A percentile compares a stretch with the other conserved stretches of the same genome.
Evolutionary conservation across 2,329 filamentous ascomycete species (phyloP).

Genomic region (Sporothrix euskadiensis): DNA sequence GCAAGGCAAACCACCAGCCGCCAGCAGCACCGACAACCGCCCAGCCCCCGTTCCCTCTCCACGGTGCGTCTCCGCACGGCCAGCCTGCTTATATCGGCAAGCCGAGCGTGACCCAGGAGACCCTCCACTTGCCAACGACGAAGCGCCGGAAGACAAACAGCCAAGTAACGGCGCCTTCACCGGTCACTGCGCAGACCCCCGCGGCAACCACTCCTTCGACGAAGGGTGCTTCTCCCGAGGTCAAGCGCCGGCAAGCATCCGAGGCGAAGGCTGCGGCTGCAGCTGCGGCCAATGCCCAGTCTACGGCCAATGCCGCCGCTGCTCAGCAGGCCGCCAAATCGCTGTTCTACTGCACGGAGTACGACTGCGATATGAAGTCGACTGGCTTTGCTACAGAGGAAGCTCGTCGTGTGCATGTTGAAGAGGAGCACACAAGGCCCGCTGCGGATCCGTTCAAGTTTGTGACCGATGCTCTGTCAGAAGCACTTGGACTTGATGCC

Average conservation of each 20-base stretch:
- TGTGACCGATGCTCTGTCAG: constrained; percentile 51
- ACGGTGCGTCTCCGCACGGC: constrained; percentile 59
- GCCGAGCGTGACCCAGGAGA: constrained; percentile 53
- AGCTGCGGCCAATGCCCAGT: constrained; percentile 1
- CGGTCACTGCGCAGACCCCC: constrained; percentile 41
- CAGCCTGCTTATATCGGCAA: constrained; percentile 58
- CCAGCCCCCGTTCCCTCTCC: constrained; percentile 59
- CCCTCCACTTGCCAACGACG: constrained; percentile 55
- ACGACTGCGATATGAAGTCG: constrained; percentile 54
- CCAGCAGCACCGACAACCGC: constrained; percentile 59
- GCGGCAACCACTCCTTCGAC: constrained; percentile 43
- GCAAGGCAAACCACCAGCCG: constrained; percentile 51
- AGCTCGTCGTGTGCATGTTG: constrained; percentile 52
- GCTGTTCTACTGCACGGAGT: constrained; percentile 53
- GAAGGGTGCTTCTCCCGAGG: constrained; percentile 52
- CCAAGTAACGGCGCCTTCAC: constrained; percentile 43
- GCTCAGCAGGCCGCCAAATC: constrained; percentile 43
- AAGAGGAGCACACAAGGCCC: constrained; percentile 62
- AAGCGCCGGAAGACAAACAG: constrained; percentile 57
- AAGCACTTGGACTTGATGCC: constrained; percentile 53
- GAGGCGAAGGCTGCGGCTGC: constrained; percentile 33
- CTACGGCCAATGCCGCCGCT: constrained; percentile 30
- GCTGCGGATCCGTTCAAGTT: constrained; percentile 57
- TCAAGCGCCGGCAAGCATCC: constrained; percentile 41
- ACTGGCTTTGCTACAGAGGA: constrained; percentile 58